Evolutionary conservation across 2,329 filamentous ascomycete genomes (phyloP).

Genomic region (Kalmusia sp.): DNA sequence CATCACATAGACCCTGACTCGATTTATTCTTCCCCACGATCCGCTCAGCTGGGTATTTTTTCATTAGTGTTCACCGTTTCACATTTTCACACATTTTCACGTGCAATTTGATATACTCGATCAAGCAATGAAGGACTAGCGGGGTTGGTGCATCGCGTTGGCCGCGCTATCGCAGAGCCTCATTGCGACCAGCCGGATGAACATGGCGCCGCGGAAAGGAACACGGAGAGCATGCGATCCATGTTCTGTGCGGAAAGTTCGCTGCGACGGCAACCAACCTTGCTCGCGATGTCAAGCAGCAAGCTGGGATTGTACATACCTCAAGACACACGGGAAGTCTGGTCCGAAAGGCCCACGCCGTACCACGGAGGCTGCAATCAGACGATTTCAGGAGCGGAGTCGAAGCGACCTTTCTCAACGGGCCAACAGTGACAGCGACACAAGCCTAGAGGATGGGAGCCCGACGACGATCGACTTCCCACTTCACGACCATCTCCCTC

Average conservation of each 20-base stretch:
- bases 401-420: constrained; percentile 25
- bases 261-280: constrained; percentile 44
- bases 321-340: constrained; percentile 46
- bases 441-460: constrained; percentile 40
- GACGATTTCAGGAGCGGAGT: constrained; percentile 40
- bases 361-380: constrained; percentile 43
- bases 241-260: constrained; percentile 44
- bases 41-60: neutral
- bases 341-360: constrained; percentile 44
- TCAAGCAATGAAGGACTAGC: constrained; percentile 7
- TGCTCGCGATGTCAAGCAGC: constrained; percentile 42
- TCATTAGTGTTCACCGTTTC: constrained; percentile 6
- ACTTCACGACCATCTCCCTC: constrained; percentile 29
- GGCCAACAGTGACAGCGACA: constrained; percentile 41
- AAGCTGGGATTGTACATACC: constrained; percentile 46
- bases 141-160: constrained; percentile 14
- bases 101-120: no score
- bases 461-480: constrained; percentile 36
- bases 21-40: neutral
- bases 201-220: constrained; percentile 42
- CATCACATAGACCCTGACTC: constrained; percentile 2
- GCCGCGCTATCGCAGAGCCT: constrained; percentile 16
- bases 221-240: constrained; percentile 46
- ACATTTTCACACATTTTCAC: constrained; percentile 4
- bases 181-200: constrained; percentile 18